Evolutionary conservation across 1,284 basidiomycete genomes (phyloP), one percentile per base, ranked within the genome.

Genomic region (Pseudozyma pruni): DNA sequence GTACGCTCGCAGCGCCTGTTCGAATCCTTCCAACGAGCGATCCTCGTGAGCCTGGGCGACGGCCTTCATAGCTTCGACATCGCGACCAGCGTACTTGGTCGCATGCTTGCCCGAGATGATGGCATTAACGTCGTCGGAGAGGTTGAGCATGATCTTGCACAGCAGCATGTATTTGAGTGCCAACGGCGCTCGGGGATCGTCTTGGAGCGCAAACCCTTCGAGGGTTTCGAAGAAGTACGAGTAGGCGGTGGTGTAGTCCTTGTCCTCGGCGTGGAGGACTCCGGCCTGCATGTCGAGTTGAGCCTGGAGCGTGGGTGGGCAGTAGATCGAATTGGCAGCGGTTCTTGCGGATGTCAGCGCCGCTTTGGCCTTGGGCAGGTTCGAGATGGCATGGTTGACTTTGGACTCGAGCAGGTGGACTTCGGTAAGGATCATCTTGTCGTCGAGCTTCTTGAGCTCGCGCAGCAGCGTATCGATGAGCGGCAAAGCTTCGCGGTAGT

Each of bases 171-270:
- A 98, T 84, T 98, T 98, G 71, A 98, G 86, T 10, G 93, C 93
- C 4, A 88, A 87, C n/a, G 95, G 85, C 0, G 94, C 89, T 75
- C 73, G 84, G 22, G 83, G 72, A 59, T 87, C 85, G 45, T 87
- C 86, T 27, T 85, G 83, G 33, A 84, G 81, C 2, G 91, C 89
- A 66, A 92, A 90, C 1, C 92, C 93, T 76, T 98, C 95, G 72
- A 98, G 95, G 2, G 93, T 91, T 84, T 98, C 95, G 75, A 93
- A 94, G 84, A 98, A 98, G 86, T 98, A 98, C 0, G 93, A 95
- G 83, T 97, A 97, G 13, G 84, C 95, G 0, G 94, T 98, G 60
- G 89, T 94, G 83, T 97, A 98, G 83, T 98, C 95, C 81, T 96
- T 97, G 83, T 98, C 95, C 74, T 98, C 94, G 0, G 95, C 94